Evolutionary conservation across 2,329 filamentous ascomycete genomes (phyloP).

Genomic region (Fusarium veterinarium): DNA sequence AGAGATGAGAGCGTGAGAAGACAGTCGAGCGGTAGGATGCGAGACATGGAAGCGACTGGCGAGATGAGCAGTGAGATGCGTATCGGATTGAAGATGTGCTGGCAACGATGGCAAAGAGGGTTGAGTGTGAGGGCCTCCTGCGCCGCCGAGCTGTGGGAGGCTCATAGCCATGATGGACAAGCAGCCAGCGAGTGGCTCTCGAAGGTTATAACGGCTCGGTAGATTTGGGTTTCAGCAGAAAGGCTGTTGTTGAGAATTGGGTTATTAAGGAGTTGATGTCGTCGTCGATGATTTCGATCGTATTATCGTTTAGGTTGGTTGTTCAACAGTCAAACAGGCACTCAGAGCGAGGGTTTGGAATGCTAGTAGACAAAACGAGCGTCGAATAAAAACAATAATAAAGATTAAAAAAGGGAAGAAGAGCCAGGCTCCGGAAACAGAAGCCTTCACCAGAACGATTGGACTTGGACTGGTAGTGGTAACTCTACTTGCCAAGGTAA

Average conservation of each 20-base stretch:
- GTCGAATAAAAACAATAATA: slow-evolving; percentile 36
- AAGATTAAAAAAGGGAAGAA: slow-evolving; percentile 22
- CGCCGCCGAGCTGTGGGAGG: slow-evolving; percentile 61
- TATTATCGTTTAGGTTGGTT: slow-evolving; percentile 8
- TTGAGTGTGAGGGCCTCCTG: slow-evolving; percentile 78
- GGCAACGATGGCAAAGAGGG: slow-evolving; percentile 90
- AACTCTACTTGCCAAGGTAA: slow-evolving; percentile 25
- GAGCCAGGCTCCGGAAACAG: slow-evolving; percentile 30
- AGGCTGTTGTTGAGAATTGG: slow-evolving; percentile 1
- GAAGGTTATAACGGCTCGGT: slow-evolving; percentile 17
- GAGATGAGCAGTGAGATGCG: slow-evolving; percentile 83
- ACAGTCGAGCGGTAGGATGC: slow-evolving; percentile 86
- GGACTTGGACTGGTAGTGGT: slow-evolving; percentile 37
- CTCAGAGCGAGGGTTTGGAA: slow-evolving; percentile 40
- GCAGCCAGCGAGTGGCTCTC: slow-evolving; percentile 47
- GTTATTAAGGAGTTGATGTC: slow-evolving; percentile 10
- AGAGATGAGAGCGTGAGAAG: slow-evolving; percentile 89
- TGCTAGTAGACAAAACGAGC: slow-evolving; percentile 42
- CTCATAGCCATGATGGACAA: slow-evolving; percentile 70
- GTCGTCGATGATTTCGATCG: slow-evolving; percentile 11
- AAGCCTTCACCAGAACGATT: slow-evolving; percentile 38
- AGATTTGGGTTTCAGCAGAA: slow-evolving; percentile 14
- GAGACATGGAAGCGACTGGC: slow-evolving; percentile 93
- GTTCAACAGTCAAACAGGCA: slow-evolving; percentile 26
- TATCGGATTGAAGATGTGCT: slow-evolving; percentile 82